Conservation (phyloP, 192 early-diverging fungal species). For the Podila horticola region DNA sequence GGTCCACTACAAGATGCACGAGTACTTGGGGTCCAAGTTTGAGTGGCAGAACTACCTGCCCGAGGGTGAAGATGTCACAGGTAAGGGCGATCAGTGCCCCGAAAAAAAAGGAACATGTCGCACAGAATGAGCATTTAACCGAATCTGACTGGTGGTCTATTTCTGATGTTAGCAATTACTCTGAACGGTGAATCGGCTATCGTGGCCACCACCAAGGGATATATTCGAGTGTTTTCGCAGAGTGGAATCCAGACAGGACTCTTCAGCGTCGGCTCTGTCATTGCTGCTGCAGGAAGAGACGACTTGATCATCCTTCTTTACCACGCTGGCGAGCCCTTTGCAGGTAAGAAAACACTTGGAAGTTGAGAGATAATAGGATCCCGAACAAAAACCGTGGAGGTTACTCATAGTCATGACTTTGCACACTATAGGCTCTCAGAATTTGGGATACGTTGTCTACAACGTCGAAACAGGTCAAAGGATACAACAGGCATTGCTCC, state of each 20-base stretch:
- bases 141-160: not conserved
- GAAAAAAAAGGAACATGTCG: not conserved
- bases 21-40: slow-evolving; percentile 72
- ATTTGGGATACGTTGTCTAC: slow-evolving; percentile 72
- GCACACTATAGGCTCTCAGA: slow-evolving; percentile 51
- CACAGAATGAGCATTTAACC: not conserved
- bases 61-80: slow-evolving; percentile 71
- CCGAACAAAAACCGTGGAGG: too few relatives aligned
- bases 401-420: not conserved
- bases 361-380: slow-evolving; percentile 11
- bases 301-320: slow-evolving; percentile 57
- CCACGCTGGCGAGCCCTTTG: slow-evolving; percentile 35
- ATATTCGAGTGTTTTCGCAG: slow-evolving; percentile 81
- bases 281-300: slow-evolving; percentile 48
- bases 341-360: slow-evolving; percentile 29
- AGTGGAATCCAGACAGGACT: slow-evolving; percentile 85
- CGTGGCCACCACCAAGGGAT: slow-evolving; percentile 77
- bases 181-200: slow-evolving; percentile 73
- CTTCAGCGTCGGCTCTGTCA: slow-evolving; percentile 66
- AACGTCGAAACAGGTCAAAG: slow-evolving; percentile 63
- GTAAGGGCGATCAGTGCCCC: slow-evolving; percentile 19
- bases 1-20: slow-evolving; percentile 78
- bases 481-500: slow-evolving; percentile 68
- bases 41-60: slow-evolving; percentile 84
- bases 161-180: slow-evolving; percentile 67